phyloP scores from a whole-genome alignment of 176 grass and related monocot genomes.

The Rhynchospora breviuscula region DNA sequence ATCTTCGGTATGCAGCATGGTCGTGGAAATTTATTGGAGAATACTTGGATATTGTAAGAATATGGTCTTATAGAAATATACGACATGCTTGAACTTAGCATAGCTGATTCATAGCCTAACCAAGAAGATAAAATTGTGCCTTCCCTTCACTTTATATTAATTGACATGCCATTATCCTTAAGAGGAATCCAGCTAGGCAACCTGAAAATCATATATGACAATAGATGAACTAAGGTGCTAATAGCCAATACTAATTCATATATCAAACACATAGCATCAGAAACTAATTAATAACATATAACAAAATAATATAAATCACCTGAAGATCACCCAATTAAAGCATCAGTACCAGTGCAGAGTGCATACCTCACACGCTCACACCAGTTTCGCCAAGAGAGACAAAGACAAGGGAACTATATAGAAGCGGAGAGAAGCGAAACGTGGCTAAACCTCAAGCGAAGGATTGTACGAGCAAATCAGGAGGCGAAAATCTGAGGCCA shows the following conservation, averaged over 20 bases:
- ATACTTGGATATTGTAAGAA: slow-evolving; percentile 31
- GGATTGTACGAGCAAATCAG: background rate
- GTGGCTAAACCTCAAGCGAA: slow-evolving; percentile 7
- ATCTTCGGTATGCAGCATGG: slow-evolving; percentile 36
- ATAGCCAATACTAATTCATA: background rate
- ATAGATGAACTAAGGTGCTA: background rate
- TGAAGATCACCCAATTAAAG: background rate
- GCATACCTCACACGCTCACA: background rate
- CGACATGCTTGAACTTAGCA: slow-evolving; percentile 40
- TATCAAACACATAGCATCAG: background rate
- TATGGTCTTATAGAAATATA: slow-evolving; percentile 19
- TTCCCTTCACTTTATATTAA: background rate
- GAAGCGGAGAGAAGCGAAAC: slow-evolving; percentile 14
- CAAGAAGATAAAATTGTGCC: background rate
- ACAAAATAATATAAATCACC: background rate
- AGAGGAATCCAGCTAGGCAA: background rate
- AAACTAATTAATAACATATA: background rate
- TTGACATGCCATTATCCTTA: background rate
- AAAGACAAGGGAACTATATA: background rate
- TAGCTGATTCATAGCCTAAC: slow-evolving; percentile 28
- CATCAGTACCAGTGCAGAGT: background rate
- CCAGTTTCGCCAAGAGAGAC: background rate
- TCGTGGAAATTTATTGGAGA: slow-evolving; percentile 29
- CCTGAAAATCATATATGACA: slow-evolving; percentile 1
- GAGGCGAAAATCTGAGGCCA: slow-evolving; percentile 10